These are phyloP conservation scores for Hydrangea macrophylla DNA, from an alignment of 148 eudicot species.

Conservation along the genomic window DNA sequence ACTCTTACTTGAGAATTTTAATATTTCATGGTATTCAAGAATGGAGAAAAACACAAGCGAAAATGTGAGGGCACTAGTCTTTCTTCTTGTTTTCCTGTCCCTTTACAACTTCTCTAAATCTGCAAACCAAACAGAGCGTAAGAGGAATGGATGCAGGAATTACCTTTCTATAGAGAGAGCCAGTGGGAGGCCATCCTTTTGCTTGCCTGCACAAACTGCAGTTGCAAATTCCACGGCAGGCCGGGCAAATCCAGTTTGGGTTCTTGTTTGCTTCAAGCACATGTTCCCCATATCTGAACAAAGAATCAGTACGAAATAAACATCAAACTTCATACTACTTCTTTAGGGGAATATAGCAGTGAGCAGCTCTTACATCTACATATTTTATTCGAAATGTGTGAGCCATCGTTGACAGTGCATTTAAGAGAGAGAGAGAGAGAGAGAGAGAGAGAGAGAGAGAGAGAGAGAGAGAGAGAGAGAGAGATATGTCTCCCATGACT, in stretches of 20 bases:
- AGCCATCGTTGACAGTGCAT: background rate
- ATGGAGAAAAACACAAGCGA: too few species aligned
- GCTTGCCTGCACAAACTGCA: slow-evolving; percentile 92
- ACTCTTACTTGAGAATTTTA: too few species aligned
- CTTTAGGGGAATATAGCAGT: background rate
- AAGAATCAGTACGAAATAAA: background rate
- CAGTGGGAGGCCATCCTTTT: slow-evolving; percentile 92
- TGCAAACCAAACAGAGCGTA: too few species aligned
- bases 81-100: too few species aligned
- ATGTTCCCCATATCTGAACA: slow-evolving; percentile 85
- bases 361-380: too few species aligned
- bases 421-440: background rate
- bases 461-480: too few species aligned
- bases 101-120: too few species aligned
- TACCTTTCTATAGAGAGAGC: slow-evolving; percentile 63
- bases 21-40: too few species aligned
- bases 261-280: slow-evolving; percentile 80
- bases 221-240: slow-evolving; percentile 94
- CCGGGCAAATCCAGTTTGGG: slow-evolving; percentile 86
- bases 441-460: too few species aligned
- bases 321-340: background rate
- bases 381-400: too few species aligned
- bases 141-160: background rate
- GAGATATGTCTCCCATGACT: too few species aligned
- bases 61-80: too few species aligned